Percentiles rank a stretch among this genome's conserved stretches.
Conservation (phyloP, 345 rosid genomes). For the Syzygium oleosum region DNA sequence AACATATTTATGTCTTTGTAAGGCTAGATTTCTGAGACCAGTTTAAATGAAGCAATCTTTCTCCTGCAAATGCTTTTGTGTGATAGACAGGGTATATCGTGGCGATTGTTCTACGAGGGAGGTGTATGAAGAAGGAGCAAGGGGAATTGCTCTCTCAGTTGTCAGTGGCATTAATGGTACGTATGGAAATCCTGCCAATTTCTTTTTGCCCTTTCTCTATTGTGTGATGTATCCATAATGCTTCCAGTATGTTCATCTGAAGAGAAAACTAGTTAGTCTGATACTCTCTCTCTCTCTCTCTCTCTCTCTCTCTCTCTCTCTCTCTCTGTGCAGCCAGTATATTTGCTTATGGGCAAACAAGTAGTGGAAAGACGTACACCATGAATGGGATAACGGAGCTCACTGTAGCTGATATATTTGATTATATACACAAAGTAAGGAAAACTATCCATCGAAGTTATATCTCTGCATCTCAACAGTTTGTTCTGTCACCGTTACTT, state of each 20-base stretch:
- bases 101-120: conserved; percentile 77
- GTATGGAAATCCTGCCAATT: conserved; percentile 10
- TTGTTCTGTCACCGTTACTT: neutral
- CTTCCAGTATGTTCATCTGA: neutral
- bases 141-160: conserved; percentile 85
- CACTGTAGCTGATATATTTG: conserved; percentile 84
- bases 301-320: neutral
- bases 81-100: conserved; percentile 81
- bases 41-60: neutral
- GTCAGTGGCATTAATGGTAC: conserved; percentile 86
- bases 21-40: neutral
- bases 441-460: conserved; percentile 8
- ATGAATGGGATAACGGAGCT: conserved; percentile 91
- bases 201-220: neutral
- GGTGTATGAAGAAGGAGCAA: conserved; percentile 76
- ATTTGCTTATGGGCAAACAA: conserved; percentile 97
- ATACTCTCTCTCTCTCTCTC: neutral
- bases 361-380: conserved; percentile 99
- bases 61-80: conserved; percentile 5
- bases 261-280: neutral
- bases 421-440: conserved; percentile 62
- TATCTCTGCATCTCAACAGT: neutral
- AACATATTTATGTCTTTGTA: neutral
- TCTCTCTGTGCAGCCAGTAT: conserved; percentile 59
- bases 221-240: neutral